A percentile compares a stretch with the other conserved stretches of the same genome.
phyloP scores from a whole-genome alignment of 2,329 filamentous ascomycete genomes.

The Xylariaceae sp. region DNA sequence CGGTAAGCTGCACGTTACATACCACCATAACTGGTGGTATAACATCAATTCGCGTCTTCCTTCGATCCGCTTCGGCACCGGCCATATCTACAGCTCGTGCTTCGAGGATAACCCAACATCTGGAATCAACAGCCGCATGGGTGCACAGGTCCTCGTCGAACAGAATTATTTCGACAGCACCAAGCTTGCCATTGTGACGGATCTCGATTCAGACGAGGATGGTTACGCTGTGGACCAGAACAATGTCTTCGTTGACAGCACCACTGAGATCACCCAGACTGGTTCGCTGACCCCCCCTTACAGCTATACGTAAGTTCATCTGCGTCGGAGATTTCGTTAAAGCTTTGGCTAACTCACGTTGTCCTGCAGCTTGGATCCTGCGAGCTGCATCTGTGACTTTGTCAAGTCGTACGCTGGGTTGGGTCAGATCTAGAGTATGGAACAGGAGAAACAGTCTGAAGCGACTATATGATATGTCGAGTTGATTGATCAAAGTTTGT shows the following conservation, averaged over 20 bases:
- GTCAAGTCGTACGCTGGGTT: conserved; percentile 17
- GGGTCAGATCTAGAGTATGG: conserved; percentile 2
- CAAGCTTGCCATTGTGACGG: conserved; percentile 37
- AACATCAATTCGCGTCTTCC: conserved; percentile 63
- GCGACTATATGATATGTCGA: too few relatives aligned
- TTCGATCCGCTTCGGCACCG: conserved; percentile 62
- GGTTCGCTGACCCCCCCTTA: conserved; percentile 33
- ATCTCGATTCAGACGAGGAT: conserved; percentile 42
- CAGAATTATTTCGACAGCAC: conserved; percentile 44
- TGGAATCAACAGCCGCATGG: conserved; percentile 51
- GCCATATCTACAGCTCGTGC: conserved; percentile 54
- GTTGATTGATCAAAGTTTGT: too few relatives aligned
- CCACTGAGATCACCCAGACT: conserved; percentile 32
- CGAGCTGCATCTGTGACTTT: conserved; percentile 20
- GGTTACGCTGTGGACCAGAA: conserved; percentile 42
- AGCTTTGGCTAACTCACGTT: too few relatives aligned
- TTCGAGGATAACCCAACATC: conserved; percentile 38
- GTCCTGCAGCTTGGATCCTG: conserved; percentile 12
- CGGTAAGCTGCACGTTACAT: conserved; percentile 60
- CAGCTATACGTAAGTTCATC: conserved; percentile 32
- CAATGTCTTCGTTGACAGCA: conserved; percentile 41
- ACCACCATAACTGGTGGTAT: conserved; percentile 62
- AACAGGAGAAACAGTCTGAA: too few relatives aligned
- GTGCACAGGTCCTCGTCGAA: conserved; percentile 51
- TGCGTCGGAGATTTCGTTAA: too few relatives aligned